These are phyloP conservation scores for Coprinopsis cinerea DNA, from an alignment of 768 basidiomycete genomes.

Conservation along the genomic window DNA sequence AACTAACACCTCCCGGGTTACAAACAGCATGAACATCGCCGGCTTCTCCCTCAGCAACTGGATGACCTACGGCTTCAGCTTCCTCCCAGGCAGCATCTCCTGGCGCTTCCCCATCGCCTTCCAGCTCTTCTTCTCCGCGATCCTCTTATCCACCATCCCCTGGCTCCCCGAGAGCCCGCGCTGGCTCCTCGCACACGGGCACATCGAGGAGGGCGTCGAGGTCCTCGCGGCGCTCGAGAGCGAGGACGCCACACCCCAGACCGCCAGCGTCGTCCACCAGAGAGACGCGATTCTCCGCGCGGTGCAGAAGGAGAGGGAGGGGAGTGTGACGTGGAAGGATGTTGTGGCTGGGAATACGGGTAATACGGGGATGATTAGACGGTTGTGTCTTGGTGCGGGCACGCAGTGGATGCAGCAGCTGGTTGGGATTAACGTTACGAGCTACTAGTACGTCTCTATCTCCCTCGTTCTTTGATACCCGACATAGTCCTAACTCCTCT, in stretches of 20 bases:
- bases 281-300: slow-evolving; percentile 39
- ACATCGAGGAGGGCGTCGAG: slow-evolving; percentile 33
- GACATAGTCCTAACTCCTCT: neutral
- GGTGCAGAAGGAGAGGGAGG: slow-evolving; percentile 36
- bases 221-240: slow-evolving; percentile 42
- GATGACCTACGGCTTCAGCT: slow-evolving; percentile 51
- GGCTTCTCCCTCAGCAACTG: slow-evolving; percentile 47
- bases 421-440: slow-evolving; percentile 46
- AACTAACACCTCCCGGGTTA: no score
- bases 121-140: slow-evolving; percentile 40
- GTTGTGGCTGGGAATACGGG: slow-evolving; percentile 35
- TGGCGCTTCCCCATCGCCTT: slow-evolving; percentile 50
- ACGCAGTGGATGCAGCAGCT: slow-evolving; percentile 47
- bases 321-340: slow-evolving; percentile 35
- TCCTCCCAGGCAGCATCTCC: slow-evolving; percentile 33
- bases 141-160: slow-evolving; percentile 38
- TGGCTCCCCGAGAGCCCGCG: slow-evolving; percentile 46
- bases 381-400: slow-evolving; percentile 40
- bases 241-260: slow-evolving; percentile 25
- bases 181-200: slow-evolving; percentile 44
- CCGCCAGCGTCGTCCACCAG: slow-evolving; percentile 33
- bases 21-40: slow-evolving; percentile 41
- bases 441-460: slow-evolving; percentile 36
- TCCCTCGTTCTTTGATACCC: neutral
- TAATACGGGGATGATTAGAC: slow-evolving; percentile 39